A percentile compares a stretch with the other conserved stretches of the same genome.
phyloP scores from a whole-genome alignment of 2,329 filamentous ascomycete species.

The Stylonectria norvegica region DNA sequence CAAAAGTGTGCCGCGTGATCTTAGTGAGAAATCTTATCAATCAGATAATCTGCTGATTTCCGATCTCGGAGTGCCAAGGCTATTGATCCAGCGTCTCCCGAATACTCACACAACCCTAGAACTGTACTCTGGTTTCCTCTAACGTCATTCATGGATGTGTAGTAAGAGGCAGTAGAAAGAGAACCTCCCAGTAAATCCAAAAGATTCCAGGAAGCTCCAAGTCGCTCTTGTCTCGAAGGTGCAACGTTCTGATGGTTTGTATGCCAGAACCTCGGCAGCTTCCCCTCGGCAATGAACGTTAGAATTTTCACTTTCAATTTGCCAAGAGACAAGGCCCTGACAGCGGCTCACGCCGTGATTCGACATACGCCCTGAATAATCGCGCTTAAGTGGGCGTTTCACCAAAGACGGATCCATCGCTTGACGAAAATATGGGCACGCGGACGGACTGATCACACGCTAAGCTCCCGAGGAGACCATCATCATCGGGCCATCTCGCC shows the following conservation, averaged over 20 bases:
- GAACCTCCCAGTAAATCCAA: too few species aligned
- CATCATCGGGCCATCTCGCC: background rate
- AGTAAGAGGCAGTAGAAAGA: too few species aligned
- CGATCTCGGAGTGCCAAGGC: conserved; percentile 14
- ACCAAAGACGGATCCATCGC: conserved; percentile 3
- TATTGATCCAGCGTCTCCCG: too few species aligned
- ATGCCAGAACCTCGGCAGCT: too few species aligned
- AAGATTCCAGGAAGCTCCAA: too few species aligned
- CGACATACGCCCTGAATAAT: background rate
- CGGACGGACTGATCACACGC: background rate
- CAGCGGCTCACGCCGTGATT: background rate
- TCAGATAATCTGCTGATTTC: conserved; percentile 16
- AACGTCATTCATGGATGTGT: too few species aligned
- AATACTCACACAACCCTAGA: too few species aligned
- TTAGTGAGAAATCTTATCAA: conserved; percentile 19
- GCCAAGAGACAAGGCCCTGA: background rate
- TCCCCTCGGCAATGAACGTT: too few species aligned
- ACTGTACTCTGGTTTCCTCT: too few species aligned
- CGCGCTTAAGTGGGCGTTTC: background rate
- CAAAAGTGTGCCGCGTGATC: background rate
- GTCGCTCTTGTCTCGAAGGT: too few species aligned
- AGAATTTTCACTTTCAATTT: too few species aligned
- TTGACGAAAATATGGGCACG: conserved; percentile 7
- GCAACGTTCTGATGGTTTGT: too few species aligned
- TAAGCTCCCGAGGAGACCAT: background rate